Evolutionary conservation across 768 basidiomycete genomes (phyloP).

Genomic region (Lentinula sp.): DNA sequence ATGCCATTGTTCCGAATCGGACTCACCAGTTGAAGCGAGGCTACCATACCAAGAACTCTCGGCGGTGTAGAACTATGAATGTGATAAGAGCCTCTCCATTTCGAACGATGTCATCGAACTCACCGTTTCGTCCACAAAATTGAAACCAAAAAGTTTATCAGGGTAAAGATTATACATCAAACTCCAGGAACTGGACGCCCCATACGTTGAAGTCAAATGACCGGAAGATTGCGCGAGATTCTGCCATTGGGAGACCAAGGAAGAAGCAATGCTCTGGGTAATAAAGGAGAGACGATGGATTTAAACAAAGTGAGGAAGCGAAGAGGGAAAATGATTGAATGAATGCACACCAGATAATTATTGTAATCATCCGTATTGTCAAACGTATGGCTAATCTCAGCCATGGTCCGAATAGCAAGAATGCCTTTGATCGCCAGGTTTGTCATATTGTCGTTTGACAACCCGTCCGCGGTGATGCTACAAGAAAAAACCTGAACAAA

Average conservation of each 20-base stretch:
- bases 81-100: not conserved
- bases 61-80: not conserved
- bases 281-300: not conserved
- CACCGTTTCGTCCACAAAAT: slow-evolving; percentile 4
- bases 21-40: not conserved
- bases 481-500: not conserved
- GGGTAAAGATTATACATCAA: slow-evolving; percentile 41
- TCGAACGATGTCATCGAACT: not conserved
- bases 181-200: slow-evolving; percentile 19
- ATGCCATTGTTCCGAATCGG: not conserved
- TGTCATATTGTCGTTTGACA: slow-evolving; percentile 4
- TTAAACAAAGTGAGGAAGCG: not conserved
- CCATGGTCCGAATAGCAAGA: slow-evolving; percentile 10
- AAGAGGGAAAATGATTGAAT: not conserved
- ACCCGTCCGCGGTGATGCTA: slow-evolving; percentile 2
- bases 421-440: slow-evolving; percentile 13
- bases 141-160: slow-evolving; percentile 29
- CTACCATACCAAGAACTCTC: not conserved
- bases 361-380: not conserved
- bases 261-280: not conserved
- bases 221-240: not conserved
- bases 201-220: slow-evolving; percentile 9
- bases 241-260: slow-evolving; percentile 5
- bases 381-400: slow-evolving; percentile 5
- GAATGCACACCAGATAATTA: not conserved